phyloP scores from a whole-genome alignment of 164 flowering plant species.

The Tetracentron sinense region DNA sequence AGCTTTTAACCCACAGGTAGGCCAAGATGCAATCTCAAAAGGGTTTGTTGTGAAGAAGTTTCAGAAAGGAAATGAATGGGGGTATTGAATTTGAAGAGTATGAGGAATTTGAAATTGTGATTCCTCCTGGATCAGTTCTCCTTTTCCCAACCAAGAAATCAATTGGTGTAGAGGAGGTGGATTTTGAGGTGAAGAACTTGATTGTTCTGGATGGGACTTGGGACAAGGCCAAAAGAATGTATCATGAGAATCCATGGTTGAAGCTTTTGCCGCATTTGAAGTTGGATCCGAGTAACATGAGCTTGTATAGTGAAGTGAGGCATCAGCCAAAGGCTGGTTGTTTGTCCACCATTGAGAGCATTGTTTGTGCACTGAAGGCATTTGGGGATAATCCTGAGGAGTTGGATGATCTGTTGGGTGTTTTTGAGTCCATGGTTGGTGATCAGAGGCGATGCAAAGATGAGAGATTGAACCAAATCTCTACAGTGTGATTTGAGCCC shows the following conservation, averaged over 20 bases:
- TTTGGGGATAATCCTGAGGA: constrained; percentile 53
- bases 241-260: constrained; percentile 87
- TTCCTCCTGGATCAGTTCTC: constrained; percentile 69
- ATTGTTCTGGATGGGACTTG: constrained; percentile 95
- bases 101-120: constrained; percentile 52
- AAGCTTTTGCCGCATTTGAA: constrained; percentile 74
- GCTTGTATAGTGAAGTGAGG: constrained; percentile 78
- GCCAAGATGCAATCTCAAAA: constrained; percentile 31
- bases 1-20: constrained; percentile 28
- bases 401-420: constrained; percentile 61
- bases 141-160: constrained; percentile 61
- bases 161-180: constrained; percentile 30
- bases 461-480: constrained; percentile 43
- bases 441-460: constrained; percentile 77
- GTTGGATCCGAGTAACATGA: constrained; percentile 49
- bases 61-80: constrained; percentile 22
- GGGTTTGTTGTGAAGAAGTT: constrained; percentile 64
- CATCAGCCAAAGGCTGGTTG: constrained; percentile 68
- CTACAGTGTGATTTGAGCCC: constrained; percentile 13
- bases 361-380: constrained; percentile 64
- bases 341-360: constrained; percentile 88
- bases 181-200: constrained; percentile 66
- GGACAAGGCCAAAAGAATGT: constrained; percentile 79
- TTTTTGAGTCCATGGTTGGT: constrained; percentile 75
- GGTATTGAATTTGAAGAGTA: constrained; percentile 30